Conservation (phyloP, 768 basidiomycete genomes). For the Boletus rex-veris region DNA sequence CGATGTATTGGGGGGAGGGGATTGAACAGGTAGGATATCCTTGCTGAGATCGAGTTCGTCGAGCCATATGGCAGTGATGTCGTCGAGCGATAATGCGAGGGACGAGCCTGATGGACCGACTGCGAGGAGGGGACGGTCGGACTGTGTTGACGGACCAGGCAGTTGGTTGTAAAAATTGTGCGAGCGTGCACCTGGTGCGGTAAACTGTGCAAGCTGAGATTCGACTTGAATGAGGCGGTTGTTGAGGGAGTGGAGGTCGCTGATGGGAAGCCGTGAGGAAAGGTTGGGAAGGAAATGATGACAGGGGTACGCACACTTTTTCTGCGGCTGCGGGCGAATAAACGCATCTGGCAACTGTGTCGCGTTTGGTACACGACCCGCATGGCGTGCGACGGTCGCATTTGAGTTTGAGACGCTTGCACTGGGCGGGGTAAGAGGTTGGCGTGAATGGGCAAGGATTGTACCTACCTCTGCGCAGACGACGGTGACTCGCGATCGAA, state of each 20-base stretch:
- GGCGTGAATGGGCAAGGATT: not conserved
- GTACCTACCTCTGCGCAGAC: conserved; percentile 72
- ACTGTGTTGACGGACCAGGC: conserved; percentile 6
- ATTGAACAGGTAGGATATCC: conserved; percentile 21
- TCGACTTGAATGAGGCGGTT: conserved; percentile 76
- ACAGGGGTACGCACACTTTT: conserved; percentile 60
- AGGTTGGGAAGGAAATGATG: not conserved
- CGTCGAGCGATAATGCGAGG: conserved; percentile 52
- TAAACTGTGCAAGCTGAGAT: conserved; percentile 49
- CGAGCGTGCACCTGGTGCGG: conserved; percentile 29
- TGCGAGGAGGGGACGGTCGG: conserved; percentile 36
- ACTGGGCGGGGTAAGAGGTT: conserved; percentile 40
- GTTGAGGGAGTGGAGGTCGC: conserved; percentile 79
- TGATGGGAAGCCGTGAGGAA: conserved; percentile 21
- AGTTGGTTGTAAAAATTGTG: conserved; percentile 18
- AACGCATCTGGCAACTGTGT: conserved; percentile 66
- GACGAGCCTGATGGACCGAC: conserved; percentile 41
- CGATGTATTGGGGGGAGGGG: conserved; percentile 14
- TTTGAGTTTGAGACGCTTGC: conserved; percentile 84
- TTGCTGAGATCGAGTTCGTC: conserved; percentile 45
- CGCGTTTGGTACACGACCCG: conserved; percentile 74
- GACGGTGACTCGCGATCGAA: conserved; percentile 74
- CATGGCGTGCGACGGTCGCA: conserved; percentile 80
- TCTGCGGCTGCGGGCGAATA: conserved; percentile 82
- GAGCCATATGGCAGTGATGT: conserved; percentile 60